Conservation (phyloP, 2,329 filamentous ascomycete genomes). For the Trichoderma semiorbis region DNA sequence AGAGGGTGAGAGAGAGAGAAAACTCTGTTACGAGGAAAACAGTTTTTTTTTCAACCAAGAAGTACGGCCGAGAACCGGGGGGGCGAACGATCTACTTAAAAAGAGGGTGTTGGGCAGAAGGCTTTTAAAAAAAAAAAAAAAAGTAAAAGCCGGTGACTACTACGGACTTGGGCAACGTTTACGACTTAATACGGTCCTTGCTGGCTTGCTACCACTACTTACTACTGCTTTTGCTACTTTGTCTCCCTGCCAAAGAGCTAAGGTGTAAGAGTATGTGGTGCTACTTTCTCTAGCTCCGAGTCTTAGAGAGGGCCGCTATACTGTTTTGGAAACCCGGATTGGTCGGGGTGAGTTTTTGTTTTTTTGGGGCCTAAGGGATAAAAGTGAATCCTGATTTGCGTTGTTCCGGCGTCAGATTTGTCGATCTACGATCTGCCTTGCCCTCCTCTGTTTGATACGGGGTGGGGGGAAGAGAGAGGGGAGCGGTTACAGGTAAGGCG, state of each 20-base stretch:
- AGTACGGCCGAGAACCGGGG: neutral
- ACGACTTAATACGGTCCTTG: neutral
- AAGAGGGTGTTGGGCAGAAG: neutral
- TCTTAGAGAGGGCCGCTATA: conserved; percentile 11
- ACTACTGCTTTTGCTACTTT: neutral
- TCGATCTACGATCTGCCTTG: neutral
- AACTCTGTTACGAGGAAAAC: neutral
- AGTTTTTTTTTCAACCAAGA: neutral
- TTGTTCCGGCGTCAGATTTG: neutral
- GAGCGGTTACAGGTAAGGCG: neutral
- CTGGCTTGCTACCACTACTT: neutral
- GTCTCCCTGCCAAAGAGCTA: neutral
- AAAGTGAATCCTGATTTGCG: neutral
- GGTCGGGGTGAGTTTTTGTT: neutral
- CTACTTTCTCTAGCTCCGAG: conserved; percentile 12
- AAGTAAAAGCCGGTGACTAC: neutral
- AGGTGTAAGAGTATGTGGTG: neutral
- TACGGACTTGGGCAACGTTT: neutral
- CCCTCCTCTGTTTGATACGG: neutral
- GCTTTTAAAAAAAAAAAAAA: neutral
- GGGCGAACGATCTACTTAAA: neutral
- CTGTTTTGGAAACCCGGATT: conserved; percentile 6
- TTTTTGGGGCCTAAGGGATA: neutral
- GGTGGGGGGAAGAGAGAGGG: neutral
- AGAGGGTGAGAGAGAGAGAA: neutral